These are phyloP conservation scores for Blastobotrys ciferrii DNA, from an alignment of 1,139 yeast genomes.

Conservation along the genomic window DNA sequence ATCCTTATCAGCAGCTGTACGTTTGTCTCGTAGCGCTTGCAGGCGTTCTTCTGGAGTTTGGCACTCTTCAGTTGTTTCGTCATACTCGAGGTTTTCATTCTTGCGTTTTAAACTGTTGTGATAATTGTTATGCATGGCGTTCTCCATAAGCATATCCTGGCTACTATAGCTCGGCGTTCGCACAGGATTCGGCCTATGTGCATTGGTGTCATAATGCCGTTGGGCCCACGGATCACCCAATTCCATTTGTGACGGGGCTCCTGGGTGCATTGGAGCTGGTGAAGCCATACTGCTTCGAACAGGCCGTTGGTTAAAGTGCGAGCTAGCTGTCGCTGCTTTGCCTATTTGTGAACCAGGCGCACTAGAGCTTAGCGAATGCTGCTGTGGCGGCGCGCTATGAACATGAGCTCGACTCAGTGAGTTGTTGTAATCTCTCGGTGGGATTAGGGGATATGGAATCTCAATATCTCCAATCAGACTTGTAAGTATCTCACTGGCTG, in stretches of 20 bases:
- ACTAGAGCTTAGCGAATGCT: not conserved
- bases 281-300: constrained; percentile 3
- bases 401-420: constrained; percentile 8
- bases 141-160: constrained; percentile 1
- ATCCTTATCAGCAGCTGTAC: constrained; percentile 33
- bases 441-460: constrained; percentile 41
- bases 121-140: not conserved
- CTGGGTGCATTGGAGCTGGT: not conserved
- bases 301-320: constrained; percentile 5
- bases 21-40: constrained; percentile 27
- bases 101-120: constrained; percentile 2
- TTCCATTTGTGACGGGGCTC: not conserved
- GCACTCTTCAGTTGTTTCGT: not conserved
- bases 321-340: not conserved
- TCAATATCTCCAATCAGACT: constrained; percentile 42
- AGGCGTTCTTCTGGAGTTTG: constrained; percentile 20
- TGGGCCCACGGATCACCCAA: constrained; percentile 4
- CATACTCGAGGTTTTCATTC: constrained; percentile 7
- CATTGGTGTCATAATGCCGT: not conserved
- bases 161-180: not conserved
- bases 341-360: constrained; percentile 3
- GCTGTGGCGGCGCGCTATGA: constrained; percentile 16
- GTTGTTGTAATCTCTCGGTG: constrained; percentile 25
- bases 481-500: constrained; percentile 42
- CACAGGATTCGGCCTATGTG: not conserved